Evolutionary conservation across 306 rosid species (phyloP), one percentile per base, ranked within the genome.

Genomic region (Begonia fuchsioides): DNA sequence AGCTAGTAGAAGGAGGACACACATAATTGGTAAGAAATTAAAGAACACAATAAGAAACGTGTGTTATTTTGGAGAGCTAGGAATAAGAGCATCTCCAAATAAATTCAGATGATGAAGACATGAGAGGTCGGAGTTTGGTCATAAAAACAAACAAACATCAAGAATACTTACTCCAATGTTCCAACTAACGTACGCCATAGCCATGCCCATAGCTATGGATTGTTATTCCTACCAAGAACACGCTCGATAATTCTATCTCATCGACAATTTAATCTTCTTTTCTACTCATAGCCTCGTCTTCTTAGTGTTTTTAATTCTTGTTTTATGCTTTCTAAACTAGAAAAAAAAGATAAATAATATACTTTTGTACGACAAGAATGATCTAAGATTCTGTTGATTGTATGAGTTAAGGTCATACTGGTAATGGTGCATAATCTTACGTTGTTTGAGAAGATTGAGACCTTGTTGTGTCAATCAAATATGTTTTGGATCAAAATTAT

Each of bases 51-150:
- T 11, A 10, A 10, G 12, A n/a, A 41, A 41, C 44, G 44, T 41
- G 12, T 10, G 9, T 41, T n/a, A 41, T 41, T 41, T 41, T 41
- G 13, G 13, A 1, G 13, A 41, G 13, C 10, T 56, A 13, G 44
- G 61, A 47, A 56, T 56, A 56, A 44, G 26, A 50, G 61, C 61
- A 56, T 56, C 43, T 46, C 35, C 12, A 46, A 44, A 35, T 44
- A 15, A 46, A 35, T 43, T 47, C 43, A 14, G 18, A n/a, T 56
- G 61, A 56, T 15, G 12, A 32, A 35, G 61, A 56, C 61, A 56
- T 56, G 61, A 56, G 61, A 56, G 61, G 61, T 20, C 32, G 61
- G 41, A 56, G 44, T 14, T 6, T 41, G 13, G 5, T 50, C 12
- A 10, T 46, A 39, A 26, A 15, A 56, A 15, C 60, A 45, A 56